These are phyloP conservation scores for Albizia julibrissin DNA, from an alignment of 306 rosid genomes.

Conservation along the genomic window DNA sequence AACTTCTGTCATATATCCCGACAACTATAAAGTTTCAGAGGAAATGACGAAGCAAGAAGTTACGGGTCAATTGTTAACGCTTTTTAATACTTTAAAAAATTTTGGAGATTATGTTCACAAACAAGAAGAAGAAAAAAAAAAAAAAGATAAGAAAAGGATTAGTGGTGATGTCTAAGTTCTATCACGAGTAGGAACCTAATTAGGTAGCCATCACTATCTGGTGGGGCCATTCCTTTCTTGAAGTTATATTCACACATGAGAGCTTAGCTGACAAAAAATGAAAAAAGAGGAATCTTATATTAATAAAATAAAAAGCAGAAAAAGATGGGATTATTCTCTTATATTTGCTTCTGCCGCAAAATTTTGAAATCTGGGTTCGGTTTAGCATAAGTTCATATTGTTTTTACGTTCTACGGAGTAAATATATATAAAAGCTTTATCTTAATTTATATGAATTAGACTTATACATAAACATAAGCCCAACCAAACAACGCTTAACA, in stretches of 20 bases:
- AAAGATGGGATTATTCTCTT: neutral
- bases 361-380: neutral
- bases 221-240: neutral
- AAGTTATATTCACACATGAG: neutral
- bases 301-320: neutral
- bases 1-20: neutral
- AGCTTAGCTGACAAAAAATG: neutral
- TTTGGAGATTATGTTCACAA: neutral
- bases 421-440: too few relatives aligned
- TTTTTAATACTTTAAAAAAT: neutral
- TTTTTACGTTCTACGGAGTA: too few relatives aligned
- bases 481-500: too few relatives aligned
- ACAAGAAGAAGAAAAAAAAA: neutral
- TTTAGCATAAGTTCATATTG: too few relatives aligned
- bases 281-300: neutral
- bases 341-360: neutral
- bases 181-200: conserved; percentile 8
- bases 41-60: neutral
- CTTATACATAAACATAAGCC: too few relatives aligned
- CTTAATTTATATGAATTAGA: too few relatives aligned
- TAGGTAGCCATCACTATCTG: conserved; percentile 14
- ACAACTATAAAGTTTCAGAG: neutral
- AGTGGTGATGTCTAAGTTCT: neutral
- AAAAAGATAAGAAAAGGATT: neutral
- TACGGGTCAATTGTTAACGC: neutral